Base-by-base conservation (phyloP, 1,284 basidiomycete species). In the Pisolithus thermaeus region DNA sequence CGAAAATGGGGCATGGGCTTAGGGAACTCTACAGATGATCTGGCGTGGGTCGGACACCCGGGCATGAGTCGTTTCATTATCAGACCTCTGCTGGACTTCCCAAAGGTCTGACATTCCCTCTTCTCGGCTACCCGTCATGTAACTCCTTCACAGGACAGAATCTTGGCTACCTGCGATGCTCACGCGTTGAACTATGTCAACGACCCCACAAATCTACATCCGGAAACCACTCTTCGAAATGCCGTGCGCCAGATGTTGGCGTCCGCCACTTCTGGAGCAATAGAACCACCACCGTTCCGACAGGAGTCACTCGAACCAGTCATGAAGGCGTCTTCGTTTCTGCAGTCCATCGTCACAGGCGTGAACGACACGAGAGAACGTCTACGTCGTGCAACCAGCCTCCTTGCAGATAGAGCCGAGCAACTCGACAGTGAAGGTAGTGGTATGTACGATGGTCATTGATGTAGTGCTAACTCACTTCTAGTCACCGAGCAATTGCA, bases 1-100 rank as follows among this genome's bases (percentile, higher is more conserved):
- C 76, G 88, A 16, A 72, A 86, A 47, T 89, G 83, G 81, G 89
- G 88, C 1, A 91, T 91, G 89, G 84, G 84, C 3, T 54, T 66
- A 4, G 67, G 67, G 1, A 59, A 56, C 32, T 59, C 64, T 1
- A 62, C 63, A 2, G 56, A 57, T 3, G 58, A 59, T 4, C 62
- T 78, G 7, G 65, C 70, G 4, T 79, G 68, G 59, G 66, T 69
- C 45, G 84, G 83, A 2, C 54, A 70, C 6, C 69, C 70, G 45
- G 87, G 87, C 7, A 79, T 90, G 78, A 64, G 68, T 30, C 72
- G 67, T 35, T 90, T 84, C 81, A 74, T 90, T 22, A 58, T 87
- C 2, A 78, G 88, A 2, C 88, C 89, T 8, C 66, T 91, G 38
- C 63, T 91, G 23, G 65, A 71, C 20, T 72, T 90, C 40, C 66